Evolutionary conservation across 495 filamentous ascomycete species (phyloP).

Genomic region (Neurospora sp.): DNA sequence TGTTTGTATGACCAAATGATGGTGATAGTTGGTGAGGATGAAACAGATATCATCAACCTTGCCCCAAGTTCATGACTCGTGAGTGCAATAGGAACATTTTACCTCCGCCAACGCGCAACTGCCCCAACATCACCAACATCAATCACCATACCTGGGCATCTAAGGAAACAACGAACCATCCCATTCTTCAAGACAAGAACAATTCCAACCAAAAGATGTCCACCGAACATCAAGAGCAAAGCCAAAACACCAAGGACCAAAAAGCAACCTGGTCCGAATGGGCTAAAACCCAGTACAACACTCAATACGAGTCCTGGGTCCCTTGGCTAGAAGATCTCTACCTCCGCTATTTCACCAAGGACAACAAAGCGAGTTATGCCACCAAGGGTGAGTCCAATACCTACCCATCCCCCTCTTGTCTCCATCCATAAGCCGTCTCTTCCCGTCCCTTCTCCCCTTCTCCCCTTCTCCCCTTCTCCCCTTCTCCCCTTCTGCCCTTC

Average conservation of each 20-base stretch:
- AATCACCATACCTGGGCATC: not conserved
- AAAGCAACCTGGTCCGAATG: slow-evolving; percentile 27
- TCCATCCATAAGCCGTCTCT: not conserved
- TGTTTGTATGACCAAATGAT: not conserved
- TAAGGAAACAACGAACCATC: not conserved
- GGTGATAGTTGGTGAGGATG: not conserved
- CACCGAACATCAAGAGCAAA: not conserved
- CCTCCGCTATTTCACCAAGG: slow-evolving; percentile 57
- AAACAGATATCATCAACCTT: not conserved
- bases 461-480: too few species aligned
- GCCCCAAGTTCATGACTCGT: too few species aligned
- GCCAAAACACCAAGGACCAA: not conserved
- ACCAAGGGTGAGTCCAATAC: slow-evolving; percentile 38
- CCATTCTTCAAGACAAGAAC: too few species aligned
- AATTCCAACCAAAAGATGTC: not conserved
- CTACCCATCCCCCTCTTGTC: too few species aligned
- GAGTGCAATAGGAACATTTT: not conserved
- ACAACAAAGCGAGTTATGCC: slow-evolving; percentile 60
- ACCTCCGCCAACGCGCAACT: not conserved
- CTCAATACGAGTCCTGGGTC: slow-evolving; percentile 62
- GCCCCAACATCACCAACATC: not conserved
- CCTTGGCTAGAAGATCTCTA: slow-evolving; percentile 67
- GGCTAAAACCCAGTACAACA: slow-evolving; percentile 48
- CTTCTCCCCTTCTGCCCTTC: too few species aligned
- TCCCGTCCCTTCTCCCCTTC: not conserved